A percentile compares a stretch with the other conserved stretches of the same genome.
These are phyloP conservation scores for Pythium apleroticum DNA, from an alignment of 352 stramenopile species.

Conservation along the genomic window DNA sequence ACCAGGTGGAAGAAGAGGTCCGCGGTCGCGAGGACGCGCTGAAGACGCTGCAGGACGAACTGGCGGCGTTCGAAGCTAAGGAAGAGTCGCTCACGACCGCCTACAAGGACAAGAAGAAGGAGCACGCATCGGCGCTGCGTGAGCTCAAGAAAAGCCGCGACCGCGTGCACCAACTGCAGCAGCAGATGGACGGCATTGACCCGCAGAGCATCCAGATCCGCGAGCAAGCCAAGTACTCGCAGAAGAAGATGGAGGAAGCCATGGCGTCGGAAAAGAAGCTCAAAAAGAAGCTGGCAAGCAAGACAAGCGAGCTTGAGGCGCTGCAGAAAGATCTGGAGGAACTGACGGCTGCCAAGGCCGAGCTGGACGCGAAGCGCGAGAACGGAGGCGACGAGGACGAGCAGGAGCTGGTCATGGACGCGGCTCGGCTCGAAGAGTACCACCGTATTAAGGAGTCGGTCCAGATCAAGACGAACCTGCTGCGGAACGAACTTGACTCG, in stretches of 20 bases:
- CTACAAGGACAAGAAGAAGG: conserved; percentile 80
- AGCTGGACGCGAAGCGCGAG: conserved; percentile 53
- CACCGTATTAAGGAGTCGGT: conserved; percentile 80
- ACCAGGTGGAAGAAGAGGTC: conserved; percentile 92
- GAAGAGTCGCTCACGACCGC: conserved; percentile 41
- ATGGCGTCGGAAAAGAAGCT: conserved; percentile 46
- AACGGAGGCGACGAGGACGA: conserved; percentile 42
- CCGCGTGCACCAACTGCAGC: conserved; percentile 74
- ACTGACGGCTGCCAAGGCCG: conserved; percentile 52
- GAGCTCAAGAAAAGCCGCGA: conserved; percentile 65
- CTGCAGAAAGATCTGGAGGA: conserved; percentile 73
- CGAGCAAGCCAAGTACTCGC: conserved; percentile 85
- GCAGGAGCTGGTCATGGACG: conserved; percentile 59
- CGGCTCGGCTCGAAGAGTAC: conserved; percentile 72
- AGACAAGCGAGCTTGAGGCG: conserved; percentile 81
- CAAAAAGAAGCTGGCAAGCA: conserved; percentile 80
- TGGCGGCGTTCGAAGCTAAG: conserved; percentile 41
- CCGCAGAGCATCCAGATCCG: conserved; percentile 82
- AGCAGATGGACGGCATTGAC: conserved; percentile 83
- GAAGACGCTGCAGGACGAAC: conserved; percentile 45
- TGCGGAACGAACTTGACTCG: conserved; percentile 70
- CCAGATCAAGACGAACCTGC: conserved; percentile 64
- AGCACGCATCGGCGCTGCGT: conserved; percentile 48
- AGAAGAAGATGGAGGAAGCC: conserved; percentile 67
- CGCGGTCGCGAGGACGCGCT: conserved; percentile 81